Evolutionary conservation across 2,329 filamentous ascomycete species (phyloP).

Genomic region (Ophiostoma australiae): DNA sequence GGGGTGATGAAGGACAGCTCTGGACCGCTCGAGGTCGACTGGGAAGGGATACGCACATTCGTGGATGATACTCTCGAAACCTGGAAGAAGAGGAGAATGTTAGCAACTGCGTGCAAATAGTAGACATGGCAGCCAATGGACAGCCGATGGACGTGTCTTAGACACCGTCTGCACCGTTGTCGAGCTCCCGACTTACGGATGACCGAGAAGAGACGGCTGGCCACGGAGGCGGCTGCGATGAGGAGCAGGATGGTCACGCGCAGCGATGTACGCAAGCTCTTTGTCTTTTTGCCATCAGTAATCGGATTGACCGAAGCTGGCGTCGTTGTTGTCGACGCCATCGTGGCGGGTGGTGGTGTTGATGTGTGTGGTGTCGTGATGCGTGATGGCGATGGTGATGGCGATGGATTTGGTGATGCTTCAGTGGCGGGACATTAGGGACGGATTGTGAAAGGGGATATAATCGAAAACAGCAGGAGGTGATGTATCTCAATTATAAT

Average conservation of each 20-base stretch:
- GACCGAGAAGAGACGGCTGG: constrained; percentile 94
- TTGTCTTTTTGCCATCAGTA: constrained; percentile 71
- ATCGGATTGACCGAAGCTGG: constrained; percentile 49
- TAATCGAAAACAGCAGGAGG: not conserved
- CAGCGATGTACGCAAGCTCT: constrained; percentile 78
- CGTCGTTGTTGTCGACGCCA: constrained; percentile 37
- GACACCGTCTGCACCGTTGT: not conserved
- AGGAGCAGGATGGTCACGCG: constrained; percentile 84
- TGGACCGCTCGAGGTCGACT: not conserved
- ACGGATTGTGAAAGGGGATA: not conserved
- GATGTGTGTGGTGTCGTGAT: not conserved
- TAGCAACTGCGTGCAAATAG: constrained; percentile 1
- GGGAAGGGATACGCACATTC: constrained; percentile 67
- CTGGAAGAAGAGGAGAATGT: constrained; percentile 40
- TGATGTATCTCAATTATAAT: not conserved
- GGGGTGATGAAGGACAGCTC: not conserved
- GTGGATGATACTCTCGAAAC: constrained; percentile 99
- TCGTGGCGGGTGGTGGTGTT: constrained; percentile 34
- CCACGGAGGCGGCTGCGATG: constrained; percentile 86
- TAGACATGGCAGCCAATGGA: not conserved
- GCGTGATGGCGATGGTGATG: not conserved
- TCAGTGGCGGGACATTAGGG: constrained; percentile 7
- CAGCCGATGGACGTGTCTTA: not conserved
- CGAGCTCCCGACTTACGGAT: constrained; percentile 62
- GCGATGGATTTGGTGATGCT: not conserved